These are phyloP conservation scores for Phialemonium atrogriseum DNA, from an alignment of 2,329 filamentous ascomycete species.

Conservation along the genomic window DNA sequence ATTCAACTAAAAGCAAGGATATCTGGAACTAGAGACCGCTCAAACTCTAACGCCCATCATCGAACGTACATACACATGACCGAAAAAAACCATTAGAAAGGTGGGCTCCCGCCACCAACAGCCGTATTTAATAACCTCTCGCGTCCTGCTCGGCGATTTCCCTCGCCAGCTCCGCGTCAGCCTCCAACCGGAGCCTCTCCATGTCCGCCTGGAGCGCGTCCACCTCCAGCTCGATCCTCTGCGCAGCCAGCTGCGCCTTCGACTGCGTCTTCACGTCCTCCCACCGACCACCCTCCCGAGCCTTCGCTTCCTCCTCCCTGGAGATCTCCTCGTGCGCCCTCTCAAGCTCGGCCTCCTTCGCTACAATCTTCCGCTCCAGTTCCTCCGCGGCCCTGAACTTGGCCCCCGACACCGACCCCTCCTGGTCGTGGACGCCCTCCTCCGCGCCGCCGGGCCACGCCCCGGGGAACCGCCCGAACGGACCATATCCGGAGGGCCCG, in stretches of 20 bases:
- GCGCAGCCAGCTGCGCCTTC: slow-evolving; percentile 13
- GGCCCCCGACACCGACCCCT: slow-evolving; percentile 17
- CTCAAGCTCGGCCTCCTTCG: slow-evolving; percentile 19
- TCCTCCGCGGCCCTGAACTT: slow-evolving; percentile 28
- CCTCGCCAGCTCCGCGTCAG: slow-evolving; percentile 38
- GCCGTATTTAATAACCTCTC: too few species aligned
- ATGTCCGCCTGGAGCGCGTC: slow-evolving; percentile 28
- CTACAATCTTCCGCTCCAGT: slow-evolving; percentile 24
- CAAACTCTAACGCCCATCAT: too few species aligned
- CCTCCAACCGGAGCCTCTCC: slow-evolving; percentile 30
- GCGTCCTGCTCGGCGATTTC: slow-evolving; percentile 29
- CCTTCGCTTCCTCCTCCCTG: slow-evolving; percentile 9
- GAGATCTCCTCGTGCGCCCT: slow-evolving; percentile 15
- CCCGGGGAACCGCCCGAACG: slow-evolving; percentile 20
- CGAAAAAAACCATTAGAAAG: too few species aligned
- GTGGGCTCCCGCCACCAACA: too few species aligned
- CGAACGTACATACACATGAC: too few species aligned
- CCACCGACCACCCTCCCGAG: background rate
- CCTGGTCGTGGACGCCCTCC: slow-evolving; percentile 11
- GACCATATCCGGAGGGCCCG: slow-evolving; percentile 25
- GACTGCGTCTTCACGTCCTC: slow-evolving; percentile 9
- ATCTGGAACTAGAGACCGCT: too few species aligned
- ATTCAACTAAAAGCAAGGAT: too few species aligned
- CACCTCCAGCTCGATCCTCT: slow-evolving; percentile 25
- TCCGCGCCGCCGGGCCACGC: slow-evolving; percentile 25